Percentiles rank a stretch among this genome's conserved stretches.
These are phyloP conservation scores for Kodamaea sp. DNA, from an alignment of 1,139 yeast genomes.

Conservation along the genomic window DNA sequence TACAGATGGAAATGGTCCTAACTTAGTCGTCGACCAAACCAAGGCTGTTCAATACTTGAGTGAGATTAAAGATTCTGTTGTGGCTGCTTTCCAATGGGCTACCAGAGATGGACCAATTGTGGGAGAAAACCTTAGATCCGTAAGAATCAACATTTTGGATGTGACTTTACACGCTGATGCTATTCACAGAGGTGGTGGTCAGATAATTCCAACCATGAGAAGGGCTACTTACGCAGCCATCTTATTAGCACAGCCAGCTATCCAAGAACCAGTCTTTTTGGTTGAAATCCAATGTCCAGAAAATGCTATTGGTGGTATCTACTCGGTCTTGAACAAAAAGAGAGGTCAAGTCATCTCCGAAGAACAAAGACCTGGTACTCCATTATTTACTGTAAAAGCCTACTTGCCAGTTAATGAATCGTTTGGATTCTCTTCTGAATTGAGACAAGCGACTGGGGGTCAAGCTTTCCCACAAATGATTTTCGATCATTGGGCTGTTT, in stretches of 20 bases:
- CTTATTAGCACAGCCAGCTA: slow-evolving; percentile 97
- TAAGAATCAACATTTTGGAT: slow-evolving; percentile 97
- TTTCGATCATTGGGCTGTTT: slow-evolving; percentile 96
- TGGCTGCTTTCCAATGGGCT: slow-evolving; percentile 99
- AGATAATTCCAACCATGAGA: slow-evolving; percentile 99
- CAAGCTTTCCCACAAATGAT: slow-evolving; percentile 99
- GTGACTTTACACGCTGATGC: slow-evolving; percentile 99
- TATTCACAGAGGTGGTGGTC: slow-evolving; percentile 99
- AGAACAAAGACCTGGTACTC: slow-evolving; percentile 99
- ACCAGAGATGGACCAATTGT: slow-evolving; percentile 99
- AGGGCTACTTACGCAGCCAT: slow-evolving; percentile 98
- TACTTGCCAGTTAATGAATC: slow-evolving; percentile 99
- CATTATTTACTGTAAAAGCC: slow-evolving; percentile 98
- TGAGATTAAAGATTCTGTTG: slow-evolving; percentile 99
- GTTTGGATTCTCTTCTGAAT: slow-evolving; percentile 99
- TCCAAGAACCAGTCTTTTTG: slow-evolving; percentile 99
- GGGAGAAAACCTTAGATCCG: slow-evolving; percentile 95
- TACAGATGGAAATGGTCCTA: slow-evolving; percentile 99
- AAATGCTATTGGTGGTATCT: slow-evolving; percentile 99
- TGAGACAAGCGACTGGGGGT: slow-evolving; percentile 99
- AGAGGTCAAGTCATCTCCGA: slow-evolving; percentile 99
- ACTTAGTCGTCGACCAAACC: slow-evolving; percentile 98
- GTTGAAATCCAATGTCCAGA: slow-evolving; percentile 99
- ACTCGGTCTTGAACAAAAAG: slow-evolving; percentile 99
- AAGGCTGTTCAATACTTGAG: slow-evolving; percentile 99